Base-by-base conservation (phyloP, 306 rosid species). In the Mimosa bimucronata region DNA sequence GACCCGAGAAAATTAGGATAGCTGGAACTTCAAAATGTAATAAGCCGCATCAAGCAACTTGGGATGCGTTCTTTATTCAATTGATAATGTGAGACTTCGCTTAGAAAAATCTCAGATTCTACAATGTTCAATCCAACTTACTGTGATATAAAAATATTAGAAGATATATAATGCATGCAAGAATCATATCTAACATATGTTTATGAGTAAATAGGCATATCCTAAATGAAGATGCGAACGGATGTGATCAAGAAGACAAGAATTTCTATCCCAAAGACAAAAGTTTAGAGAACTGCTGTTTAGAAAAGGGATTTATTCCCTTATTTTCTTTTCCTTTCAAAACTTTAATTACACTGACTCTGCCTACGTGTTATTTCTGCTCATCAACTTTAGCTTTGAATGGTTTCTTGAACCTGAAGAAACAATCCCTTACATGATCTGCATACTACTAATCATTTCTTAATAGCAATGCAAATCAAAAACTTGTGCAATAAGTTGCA, bases 291-390 rank as follows among this genome's bases (percentile, higher is more conserved):
- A 77, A 80, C 67, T 41, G 48, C 60, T 73, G 75, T 8, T 25
- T 45, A 45, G 81, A 84, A 77, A 71, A 80, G 60, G 86, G 86
- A 92, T 84, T 81, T 77, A 82, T 55, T 55, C 62, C 62, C 28
- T 57, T n/a, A 53, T 53, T 77, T 80, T 78, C 81, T 82, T 77
- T 81, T 84, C 68, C 79, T 50, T 77, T 75, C 82, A 66, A 79
- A 81, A 77, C 61, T 67, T 73, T 80, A 66, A 66, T 38, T 11
- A 37, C 58, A 60, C 53, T 58, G 73, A 79, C 83, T 78, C 83
- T 80, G 85, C 82, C 62, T 78, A 80, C 75, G 62, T 77, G 72
- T 76, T 64, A 80, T 81, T 58, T 0, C 23, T 70, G 77, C 65
- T 62, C 40, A 31, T 77, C 68, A 72, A 82, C 86, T 41, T 66